Percentiles rank a stretch among this genome's conserved stretches.
phyloP scores from a whole-genome alignment of 805 yeast species.

The Pichia insulana region DNA sequence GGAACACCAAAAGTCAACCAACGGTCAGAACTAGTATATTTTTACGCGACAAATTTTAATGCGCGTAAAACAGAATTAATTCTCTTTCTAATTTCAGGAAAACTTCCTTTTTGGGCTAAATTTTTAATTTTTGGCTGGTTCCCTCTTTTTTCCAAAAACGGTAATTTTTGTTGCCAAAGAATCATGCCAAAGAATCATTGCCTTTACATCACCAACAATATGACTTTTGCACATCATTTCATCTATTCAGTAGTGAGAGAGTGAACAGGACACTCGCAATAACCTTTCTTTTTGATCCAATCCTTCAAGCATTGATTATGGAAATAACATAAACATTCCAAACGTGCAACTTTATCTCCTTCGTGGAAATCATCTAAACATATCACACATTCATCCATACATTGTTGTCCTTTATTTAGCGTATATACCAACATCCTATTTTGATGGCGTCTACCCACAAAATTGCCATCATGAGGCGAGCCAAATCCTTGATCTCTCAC shows the following conservation, averaged over 20 bases:
- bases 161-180: no score
- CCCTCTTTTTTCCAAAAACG: no score
- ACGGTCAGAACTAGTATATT: no score
- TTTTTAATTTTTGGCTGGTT: no score
- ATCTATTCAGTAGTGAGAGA: constrained; percentile 30
- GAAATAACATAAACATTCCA: constrained; percentile 91
- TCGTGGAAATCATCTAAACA: constrained; percentile 84
- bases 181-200: not conserved
- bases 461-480: constrained; percentile 30
- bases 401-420: constrained; percentile 35
- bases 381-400: constrained; percentile 78
- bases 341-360: constrained; percentile 82
- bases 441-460: constrained; percentile 33
- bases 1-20: no score
- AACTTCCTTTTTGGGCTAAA: no score
- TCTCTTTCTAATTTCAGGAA: no score
- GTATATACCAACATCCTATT: constrained; percentile 84
- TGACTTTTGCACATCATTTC: not conserved
- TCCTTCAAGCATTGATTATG: constrained; percentile 85
- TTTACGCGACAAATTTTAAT: no score
- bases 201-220: not conserved
- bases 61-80: no score
- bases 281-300: constrained; percentile 85
- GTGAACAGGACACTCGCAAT: constrained; percentile 83
- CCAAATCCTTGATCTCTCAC: constrained; percentile 52